Evolutionary conservation across 306 rosid genomes (phyloP).

Genomic region (Ziziphus jujuba): DNA sequence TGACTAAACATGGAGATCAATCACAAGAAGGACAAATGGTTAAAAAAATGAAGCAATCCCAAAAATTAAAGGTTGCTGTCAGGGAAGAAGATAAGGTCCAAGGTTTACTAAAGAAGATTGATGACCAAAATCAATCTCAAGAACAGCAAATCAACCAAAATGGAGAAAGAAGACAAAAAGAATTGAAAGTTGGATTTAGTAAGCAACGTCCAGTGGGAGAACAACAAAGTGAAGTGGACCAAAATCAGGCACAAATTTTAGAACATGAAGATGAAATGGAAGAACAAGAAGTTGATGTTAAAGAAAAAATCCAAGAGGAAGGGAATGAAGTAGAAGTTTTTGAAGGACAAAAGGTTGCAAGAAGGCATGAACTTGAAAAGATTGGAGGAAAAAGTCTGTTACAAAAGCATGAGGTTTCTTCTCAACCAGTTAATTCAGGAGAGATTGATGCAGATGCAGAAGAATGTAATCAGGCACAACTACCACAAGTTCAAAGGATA

Average conservation of each 20-base stretch:
- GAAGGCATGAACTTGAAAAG: conserved; percentile 9
- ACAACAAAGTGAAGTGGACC: neutral
- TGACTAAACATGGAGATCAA: conserved; percentile 3
- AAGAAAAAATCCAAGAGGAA: conserved; percentile 1
- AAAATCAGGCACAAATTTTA: neutral
- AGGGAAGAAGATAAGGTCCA: neutral
- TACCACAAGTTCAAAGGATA: too few species aligned
- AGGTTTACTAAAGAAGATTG: neutral
- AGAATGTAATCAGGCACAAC: neutral
- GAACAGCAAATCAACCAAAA: conserved; percentile 4
- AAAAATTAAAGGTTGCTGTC: neutral
- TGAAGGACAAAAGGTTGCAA: conserved; percentile 1
- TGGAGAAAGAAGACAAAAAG: neutral
- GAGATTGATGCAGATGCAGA: neutral
- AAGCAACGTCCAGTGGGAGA: neutral
- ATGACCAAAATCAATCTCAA: conserved; percentile 3
- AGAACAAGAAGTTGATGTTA: neutral
- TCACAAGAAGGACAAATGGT: neutral
- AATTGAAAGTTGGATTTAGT: neutral
- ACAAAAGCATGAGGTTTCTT: neutral
- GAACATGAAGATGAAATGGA: neutral
- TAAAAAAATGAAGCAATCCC: neutral
- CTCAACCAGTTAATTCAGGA: neutral
- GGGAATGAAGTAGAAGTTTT: neutral
- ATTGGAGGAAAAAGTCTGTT: neutral